Conservation (phyloP, 2,329 filamentous ascomycete species). For the Claviceps pazoutovae region DNA sequence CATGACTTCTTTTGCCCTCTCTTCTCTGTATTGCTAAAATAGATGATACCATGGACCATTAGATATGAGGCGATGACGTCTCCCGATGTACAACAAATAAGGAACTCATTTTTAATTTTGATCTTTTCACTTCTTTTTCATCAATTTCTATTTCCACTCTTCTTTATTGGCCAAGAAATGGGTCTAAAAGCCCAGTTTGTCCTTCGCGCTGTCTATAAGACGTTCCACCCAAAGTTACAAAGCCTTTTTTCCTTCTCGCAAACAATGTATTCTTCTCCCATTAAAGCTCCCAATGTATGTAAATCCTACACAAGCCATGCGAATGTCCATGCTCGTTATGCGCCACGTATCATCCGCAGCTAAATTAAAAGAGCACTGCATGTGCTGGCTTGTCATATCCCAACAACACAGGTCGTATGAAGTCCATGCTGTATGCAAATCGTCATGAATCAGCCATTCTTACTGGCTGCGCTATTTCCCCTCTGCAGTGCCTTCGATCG, state of each 20-base stretch:
- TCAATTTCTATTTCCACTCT: neutral
- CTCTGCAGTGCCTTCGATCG: neutral
- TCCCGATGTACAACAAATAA: neutral
- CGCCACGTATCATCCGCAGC: neutral
- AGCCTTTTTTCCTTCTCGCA: neutral
- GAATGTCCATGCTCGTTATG: neutral
- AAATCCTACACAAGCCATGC: conserved; percentile 7
- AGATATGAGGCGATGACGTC: neutral
- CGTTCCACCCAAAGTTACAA: neutral
- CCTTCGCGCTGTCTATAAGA: conserved; percentile 2
- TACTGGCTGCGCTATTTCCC: neutral
- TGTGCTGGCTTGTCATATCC: conserved; percentile 1
- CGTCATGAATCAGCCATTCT: conserved; percentile 4
- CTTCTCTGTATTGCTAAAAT: neutral
- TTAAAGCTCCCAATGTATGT: neutral
- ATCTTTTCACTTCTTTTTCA: neutral
- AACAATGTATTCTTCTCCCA: neutral
- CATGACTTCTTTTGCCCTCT: neutral
- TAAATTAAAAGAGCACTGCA: conserved; percentile 5
- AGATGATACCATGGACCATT: conserved; percentile 3
- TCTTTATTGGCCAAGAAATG: neutral
- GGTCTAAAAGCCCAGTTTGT: neutral
- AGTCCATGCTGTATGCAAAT: conserved; percentile 6
- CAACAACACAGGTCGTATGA: conserved; percentile 3
- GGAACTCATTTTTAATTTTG: neutral